Evolutionary conservation across 495 filamentous ascomycete genomes (phyloP).

Genomic region (Penicillium coprophilum): DNA sequence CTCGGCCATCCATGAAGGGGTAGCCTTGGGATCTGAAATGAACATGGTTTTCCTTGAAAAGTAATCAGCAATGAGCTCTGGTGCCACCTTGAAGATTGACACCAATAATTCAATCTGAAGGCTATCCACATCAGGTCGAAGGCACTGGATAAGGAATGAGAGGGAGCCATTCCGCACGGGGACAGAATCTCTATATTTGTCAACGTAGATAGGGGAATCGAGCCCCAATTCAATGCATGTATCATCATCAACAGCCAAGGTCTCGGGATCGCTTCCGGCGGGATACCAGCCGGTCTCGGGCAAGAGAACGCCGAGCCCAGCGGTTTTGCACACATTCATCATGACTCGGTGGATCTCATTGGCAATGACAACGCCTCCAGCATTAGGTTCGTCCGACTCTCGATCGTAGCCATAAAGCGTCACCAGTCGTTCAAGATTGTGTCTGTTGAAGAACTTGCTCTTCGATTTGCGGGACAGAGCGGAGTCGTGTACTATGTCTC

Average conservation of each 20-base stretch:
- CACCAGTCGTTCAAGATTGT: constrained; percentile 67
- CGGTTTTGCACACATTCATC: constrained; percentile 66
- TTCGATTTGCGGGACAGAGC: constrained; percentile 69
- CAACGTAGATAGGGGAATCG: constrained; percentile 63
- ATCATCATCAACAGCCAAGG: constrained; percentile 39
- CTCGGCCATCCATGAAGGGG: constrained; percentile 91
- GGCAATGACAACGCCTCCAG: constrained; percentile 46
- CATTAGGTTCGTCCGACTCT: constrained; percentile 38
- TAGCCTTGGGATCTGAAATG: constrained; percentile 84
- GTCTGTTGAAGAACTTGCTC: constrained; percentile 66
- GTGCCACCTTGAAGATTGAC: constrained; percentile 73
- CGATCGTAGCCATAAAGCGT: constrained; percentile 66
- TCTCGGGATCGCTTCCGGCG: constrained; percentile 59
- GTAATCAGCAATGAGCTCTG: constrained; percentile 82
- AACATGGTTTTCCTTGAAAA: constrained; percentile 79
- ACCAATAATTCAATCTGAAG: constrained; percentile 80
- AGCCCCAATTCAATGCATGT: constrained; percentile 65
- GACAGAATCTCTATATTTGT: constrained; percentile 62
- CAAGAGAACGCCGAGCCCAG: constrained; percentile 66
- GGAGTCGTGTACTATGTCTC: constrained; percentile 66
- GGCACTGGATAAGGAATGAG: constrained; percentile 69
- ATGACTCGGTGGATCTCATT: constrained; percentile 69
- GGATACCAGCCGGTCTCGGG: constrained; percentile 72
- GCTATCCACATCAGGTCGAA: constrained; percentile 79
- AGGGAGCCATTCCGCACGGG: constrained; percentile 73